These are phyloP conservation scores for Fusarium dlaminii DNA, from an alignment of 2,329 filamentous ascomycete genomes.

Conservation along the genomic window DNA sequence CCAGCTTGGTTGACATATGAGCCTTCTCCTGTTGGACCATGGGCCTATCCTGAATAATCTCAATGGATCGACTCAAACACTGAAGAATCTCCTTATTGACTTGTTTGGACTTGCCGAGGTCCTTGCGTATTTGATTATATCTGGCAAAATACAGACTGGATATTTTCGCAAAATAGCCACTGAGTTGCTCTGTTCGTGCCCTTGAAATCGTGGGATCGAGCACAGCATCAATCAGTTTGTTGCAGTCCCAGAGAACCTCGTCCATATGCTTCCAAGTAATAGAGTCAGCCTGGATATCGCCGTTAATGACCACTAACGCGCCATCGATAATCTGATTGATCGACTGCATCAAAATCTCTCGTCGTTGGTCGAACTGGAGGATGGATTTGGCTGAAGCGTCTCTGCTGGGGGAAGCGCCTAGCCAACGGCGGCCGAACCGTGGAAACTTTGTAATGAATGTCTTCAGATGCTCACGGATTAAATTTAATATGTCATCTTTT, in stretches of 20 bases:
- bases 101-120: conserved; percentile 50
- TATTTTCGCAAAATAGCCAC: conserved; percentile 70
- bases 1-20: conserved; percentile 70
- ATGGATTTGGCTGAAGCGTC: conserved; percentile 65
- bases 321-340: conserved; percentile 69
- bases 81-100: conserved; percentile 58
- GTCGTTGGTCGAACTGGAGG: conserved; percentile 69
- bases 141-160: conserved; percentile 78
- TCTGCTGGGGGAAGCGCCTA: conserved; percentile 65
- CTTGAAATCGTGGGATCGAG: conserved; percentile 50
- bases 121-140: conserved; percentile 62
- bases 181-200: conserved; percentile 46
- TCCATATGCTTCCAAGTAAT: conserved; percentile 66
- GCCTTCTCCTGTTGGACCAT: conserved; percentile 66
- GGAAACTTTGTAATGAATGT: conserved; percentile 67
- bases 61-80: conserved; percentile 70
- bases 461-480: conserved; percentile 57
- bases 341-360: conserved; percentile 61
- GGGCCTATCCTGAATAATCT: conserved; percentile 65
- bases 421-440: conserved; percentile 68
- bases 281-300: conserved; percentile 57
- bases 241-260: conserved; percentile 65
- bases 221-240: conserved; percentile 63
- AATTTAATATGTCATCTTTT: conserved; percentile 9
- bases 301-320: conserved; percentile 65